Base-by-base conservation (phyloP, 805 yeast species). In the Zygosaccharomyces bailii region DNA sequence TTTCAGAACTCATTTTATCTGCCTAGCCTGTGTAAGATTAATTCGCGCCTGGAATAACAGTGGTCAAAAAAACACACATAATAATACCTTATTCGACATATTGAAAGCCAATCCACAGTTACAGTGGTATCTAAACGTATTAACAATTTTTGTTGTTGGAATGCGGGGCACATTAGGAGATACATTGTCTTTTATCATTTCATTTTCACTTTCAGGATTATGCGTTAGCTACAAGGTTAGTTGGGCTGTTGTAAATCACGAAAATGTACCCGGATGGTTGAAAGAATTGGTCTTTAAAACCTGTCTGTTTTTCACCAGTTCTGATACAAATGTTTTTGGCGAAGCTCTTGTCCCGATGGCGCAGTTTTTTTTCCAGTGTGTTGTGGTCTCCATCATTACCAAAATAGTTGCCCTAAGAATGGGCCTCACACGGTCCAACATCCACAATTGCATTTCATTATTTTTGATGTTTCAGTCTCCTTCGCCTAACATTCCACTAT, bases 31-130 rank as follows among this genome's bases (percentile, higher is more conserved):
- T 2, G 48, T 83, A 7, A 73, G 97, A 45, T 6, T 82, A 0
- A 60, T 89, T 17, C 73, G 93, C 44, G 83, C 87, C 1, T 93
- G 96, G 96, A 86, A 84, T 57, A 84, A 83, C 52, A 80, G 91
- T 41, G 98, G 98, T 1, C 97, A 90, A 57, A 93, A 93, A 52
- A 82, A 75, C 59, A 67, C 72, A 34, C 72, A 76, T 11, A 73
- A 73, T 14, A 62, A 70, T 37, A 79, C 79, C 32, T 53, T 84
- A 4, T 69, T 78, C 0, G 59, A 72, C 1, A 67, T 67, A 32
- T 57, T 89, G 2, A 51, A 61, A 6, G 50, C 54, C 0, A 48
- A 67, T 47, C 42, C 66, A 1, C 39, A 47, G 0, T 16, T 72
- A 8, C 65, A 75, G 29, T 81, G 89, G 89, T 29, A 49, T 2